Evolutionary conservation across 441 rosid genomes (phyloP).

Genomic region (Populus hybrid): DNA sequence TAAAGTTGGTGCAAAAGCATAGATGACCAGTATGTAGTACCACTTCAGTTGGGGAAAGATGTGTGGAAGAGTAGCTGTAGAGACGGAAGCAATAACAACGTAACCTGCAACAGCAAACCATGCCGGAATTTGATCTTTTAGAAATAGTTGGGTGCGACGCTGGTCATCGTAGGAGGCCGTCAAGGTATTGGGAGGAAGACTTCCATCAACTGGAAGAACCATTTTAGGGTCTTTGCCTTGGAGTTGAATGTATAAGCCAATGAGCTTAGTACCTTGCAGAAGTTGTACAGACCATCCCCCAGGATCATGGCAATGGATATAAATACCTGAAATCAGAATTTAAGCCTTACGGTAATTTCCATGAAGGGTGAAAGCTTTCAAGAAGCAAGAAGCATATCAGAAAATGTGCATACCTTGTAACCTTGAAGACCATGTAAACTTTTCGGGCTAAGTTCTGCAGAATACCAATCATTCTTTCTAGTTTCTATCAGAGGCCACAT

Average conservation of each 20-base stretch:
- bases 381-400: constrained; percentile 7
- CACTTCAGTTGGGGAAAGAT: constrained; percentile 36
- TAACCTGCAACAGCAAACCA: constrained; percentile 72
- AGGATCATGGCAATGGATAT: constrained; percentile 81
- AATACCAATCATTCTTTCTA: constrained; percentile 64
- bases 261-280: constrained; percentile 67
- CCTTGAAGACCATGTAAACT: constrained; percentile 72
- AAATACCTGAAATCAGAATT: constrained; percentile 50
- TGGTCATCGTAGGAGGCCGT: constrained; percentile 58
- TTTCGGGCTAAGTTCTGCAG: constrained; percentile 34
- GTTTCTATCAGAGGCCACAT: constrained; percentile 89
- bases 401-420: constrained; percentile 49
- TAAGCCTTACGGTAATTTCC: constrained; percentile 3
- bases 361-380: not conserved
- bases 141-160: constrained; percentile 60
- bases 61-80: constrained; percentile 59
- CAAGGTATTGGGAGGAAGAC: constrained; percentile 28
- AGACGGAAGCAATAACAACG: constrained; percentile 49
- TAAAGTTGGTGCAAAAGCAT: constrained; percentile 57
- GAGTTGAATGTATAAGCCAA: constrained; percentile 53
- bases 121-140: constrained; percentile 71
- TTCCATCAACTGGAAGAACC: constrained; percentile 41
- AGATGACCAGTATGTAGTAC: constrained; percentile 63
- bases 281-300: constrained; percentile 88
- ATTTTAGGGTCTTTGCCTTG: constrained; percentile 12